Evolutionary conservation across 306 rosid species (phyloP), one percentile per base, ranked within the genome.

Genomic region (Acmispon strigosus): DNA sequence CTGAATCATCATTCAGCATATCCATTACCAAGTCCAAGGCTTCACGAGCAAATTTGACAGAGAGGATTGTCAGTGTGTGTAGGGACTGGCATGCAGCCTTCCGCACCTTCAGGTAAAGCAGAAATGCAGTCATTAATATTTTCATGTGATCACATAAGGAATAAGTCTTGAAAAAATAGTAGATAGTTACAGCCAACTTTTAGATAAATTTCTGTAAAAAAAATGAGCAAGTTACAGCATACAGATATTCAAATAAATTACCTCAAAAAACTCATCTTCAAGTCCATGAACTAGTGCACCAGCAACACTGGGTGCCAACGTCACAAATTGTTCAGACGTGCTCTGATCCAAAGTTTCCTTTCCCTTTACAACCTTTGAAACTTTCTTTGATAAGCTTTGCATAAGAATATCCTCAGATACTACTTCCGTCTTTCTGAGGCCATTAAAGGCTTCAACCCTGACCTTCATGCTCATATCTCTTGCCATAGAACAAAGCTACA

Each of bases 241-340:
- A 11, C 69, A 54, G 12, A 24, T 57, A 55, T 65, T 54, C 44
- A 0, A 36, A 27, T 10, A 80, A 66, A 65, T 78, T 87, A 89
- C 98, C 96, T 90, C 90, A 72, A 77, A 82, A 84, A 86, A 90
- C 83, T 90, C 98, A 80, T 94, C 98, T 83, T 94, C 98, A 48
- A 89, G 88, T 64, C 98, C 98, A 83, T 93, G 98, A 74, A 93
- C 74, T 19, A 88, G 54, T 72, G 90, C 90, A 60, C 96, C 98
- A 14, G 98, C 98, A 36, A 80, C 90, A 72, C 66, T 82, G 20
- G 74, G 71, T 39, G 90, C 85, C 57, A 80, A 68, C 65, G 18
- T 29, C 47, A 66, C 79, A 74, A 83, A 75, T 77, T 85, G 89
- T 73, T 82, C 91, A 27, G 80, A 67, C 11, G 73, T 44, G 76